A percentile compares a stretch with the other conserved stretches of the same genome.
These are phyloP conservation scores for Apodospora peruviana DNA, from an alignment of 495 filamentous ascomycete genomes.

Conservation along the genomic window DNA sequence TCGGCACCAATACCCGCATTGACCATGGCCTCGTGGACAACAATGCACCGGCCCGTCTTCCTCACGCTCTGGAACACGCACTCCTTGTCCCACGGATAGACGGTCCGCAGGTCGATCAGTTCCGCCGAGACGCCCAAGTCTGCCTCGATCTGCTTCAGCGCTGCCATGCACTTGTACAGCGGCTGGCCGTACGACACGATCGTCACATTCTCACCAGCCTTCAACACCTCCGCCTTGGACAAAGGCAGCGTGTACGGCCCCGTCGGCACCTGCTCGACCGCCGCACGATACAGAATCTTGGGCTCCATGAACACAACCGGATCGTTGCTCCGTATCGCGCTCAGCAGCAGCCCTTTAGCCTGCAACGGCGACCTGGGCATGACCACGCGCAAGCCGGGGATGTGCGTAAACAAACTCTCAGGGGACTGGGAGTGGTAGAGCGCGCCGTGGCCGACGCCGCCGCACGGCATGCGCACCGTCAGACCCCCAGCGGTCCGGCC, in stretches of 20 bases:
- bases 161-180: conserved; percentile 77
- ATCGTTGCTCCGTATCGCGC: conserved; percentile 78
- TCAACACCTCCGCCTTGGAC: conserved; percentile 82
- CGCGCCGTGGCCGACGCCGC: conserved; percentile 92
- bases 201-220: conserved; percentile 77
- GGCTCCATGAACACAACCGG: conserved; percentile 97
- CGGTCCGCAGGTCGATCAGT: conserved; percentile 83
- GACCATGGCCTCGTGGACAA: conserved; percentile 94
- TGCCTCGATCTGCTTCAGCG: conserved; percentile 75
- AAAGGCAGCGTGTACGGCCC: conserved; percentile 78
- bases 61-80: conserved; percentile 76
- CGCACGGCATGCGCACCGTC: conserved; percentile 90
- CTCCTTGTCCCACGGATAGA: conserved; percentile 93
- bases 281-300: conserved; percentile 90
- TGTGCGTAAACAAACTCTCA: conserved; percentile 85
- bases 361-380: conserved; percentile 87
- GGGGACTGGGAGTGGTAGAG: conserved; percentile 95
- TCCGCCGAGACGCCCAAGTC: conserved; percentile 76
- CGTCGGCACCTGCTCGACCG: conserved; percentile 89
- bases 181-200: conserved; percentile 90
- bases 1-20: conserved; percentile 94
- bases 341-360: conserved; percentile 83
- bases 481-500: conserved; percentile 68
- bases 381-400: conserved; percentile 84
- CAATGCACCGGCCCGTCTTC: conserved; percentile 85